Evolutionary conservation across 495 filamentous ascomycete species (phyloP).

Genomic region (Penicillium coffeae): DNA sequence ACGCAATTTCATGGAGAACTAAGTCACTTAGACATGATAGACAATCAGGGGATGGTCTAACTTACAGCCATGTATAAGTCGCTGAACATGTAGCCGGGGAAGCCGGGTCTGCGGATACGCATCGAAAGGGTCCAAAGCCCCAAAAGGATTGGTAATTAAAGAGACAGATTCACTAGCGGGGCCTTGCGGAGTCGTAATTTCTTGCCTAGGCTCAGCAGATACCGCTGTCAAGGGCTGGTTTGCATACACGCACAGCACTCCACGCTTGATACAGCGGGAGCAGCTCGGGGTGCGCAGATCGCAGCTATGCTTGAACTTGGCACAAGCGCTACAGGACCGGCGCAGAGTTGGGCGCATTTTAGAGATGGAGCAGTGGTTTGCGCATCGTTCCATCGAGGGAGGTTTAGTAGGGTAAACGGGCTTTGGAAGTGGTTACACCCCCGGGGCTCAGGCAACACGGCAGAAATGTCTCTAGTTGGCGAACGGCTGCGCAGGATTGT

Average conservation of each 20-base stretch:
- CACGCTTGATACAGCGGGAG: constrained; percentile 46
- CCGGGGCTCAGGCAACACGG: background rate
- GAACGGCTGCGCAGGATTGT: background rate
- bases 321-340: constrained; percentile 48
- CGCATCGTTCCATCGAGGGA: no score
- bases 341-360: constrained; percentile 46
- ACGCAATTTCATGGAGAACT: constrained; percentile 52
- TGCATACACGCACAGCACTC: constrained; percentile 41
- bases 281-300: constrained; percentile 46
- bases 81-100: constrained; percentile 40
- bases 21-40: constrained; percentile 11
- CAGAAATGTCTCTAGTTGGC: background rate
- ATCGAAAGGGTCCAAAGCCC: constrained; percentile 46
- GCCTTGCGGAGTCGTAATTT: constrained; percentile 6
- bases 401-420: no score
- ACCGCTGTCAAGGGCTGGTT: constrained; percentile 39
- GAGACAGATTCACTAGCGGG: constrained; percentile 1
- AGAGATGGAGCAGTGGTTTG: no score
- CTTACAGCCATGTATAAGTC: constrained; percentile 49
- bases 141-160: constrained; percentile 18
- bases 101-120: constrained; percentile 49
- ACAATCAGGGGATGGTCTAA: constrained; percentile 5
- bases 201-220: constrained; percentile 11
- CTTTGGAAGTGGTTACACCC: background rate
- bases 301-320: constrained; percentile 46